Evolutionary conservation across 139 green algal species (phyloP), one percentile per base, ranked within the genome.

Genomic region (Diplosphaera chodatii): DNA sequence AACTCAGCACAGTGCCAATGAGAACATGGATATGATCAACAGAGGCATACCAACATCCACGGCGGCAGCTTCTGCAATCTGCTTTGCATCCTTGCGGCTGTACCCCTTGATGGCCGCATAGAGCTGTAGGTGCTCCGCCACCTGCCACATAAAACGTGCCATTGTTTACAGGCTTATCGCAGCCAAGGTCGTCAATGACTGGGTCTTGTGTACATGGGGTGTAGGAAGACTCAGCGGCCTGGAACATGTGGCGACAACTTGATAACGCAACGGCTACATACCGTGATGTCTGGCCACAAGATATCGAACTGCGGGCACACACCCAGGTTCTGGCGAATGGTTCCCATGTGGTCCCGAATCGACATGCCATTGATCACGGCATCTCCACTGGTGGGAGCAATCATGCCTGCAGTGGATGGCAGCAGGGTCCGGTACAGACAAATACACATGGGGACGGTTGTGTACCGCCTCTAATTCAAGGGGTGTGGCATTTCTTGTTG

Each of bases 261-360:
- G n/a, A n/a, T n/a, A n/a, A n/a, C n/a, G n/a, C n/a, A n/a, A n/a
- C n/a, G 15, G 28, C 5, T 28, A 4, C 63, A 32, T 32, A 91
- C 91, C 0, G 84, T 92, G n/a, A 97, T 80, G 33, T 90, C 78
- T 1, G 88, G 87, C 89, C 89, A 96, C 76, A 96, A 84, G 27
- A 96, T 85, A 75, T 97, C 91, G 72, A 91, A 93, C 82, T 96
- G 90, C 15, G 90, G 89, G 77, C 91, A 97, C 18, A 96, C 82
- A 10, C 91, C 91, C 40, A 88, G 76, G 59, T 71, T 68, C 28
- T 74, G 68, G 0, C 85, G 68, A 31, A 92, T 89, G 66, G 64
- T 66, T 0, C 64, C 25, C 82, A 89, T 88, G 69, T 72, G n/a
- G 1, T 55, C 66, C 2, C 29, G 55, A 48, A 83, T 67, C 20